Evolutionary conservation across 768 basidiomycete species (phyloP), one percentile per base, ranked within the genome.

Genomic region (Auricularia cornea): DNA sequence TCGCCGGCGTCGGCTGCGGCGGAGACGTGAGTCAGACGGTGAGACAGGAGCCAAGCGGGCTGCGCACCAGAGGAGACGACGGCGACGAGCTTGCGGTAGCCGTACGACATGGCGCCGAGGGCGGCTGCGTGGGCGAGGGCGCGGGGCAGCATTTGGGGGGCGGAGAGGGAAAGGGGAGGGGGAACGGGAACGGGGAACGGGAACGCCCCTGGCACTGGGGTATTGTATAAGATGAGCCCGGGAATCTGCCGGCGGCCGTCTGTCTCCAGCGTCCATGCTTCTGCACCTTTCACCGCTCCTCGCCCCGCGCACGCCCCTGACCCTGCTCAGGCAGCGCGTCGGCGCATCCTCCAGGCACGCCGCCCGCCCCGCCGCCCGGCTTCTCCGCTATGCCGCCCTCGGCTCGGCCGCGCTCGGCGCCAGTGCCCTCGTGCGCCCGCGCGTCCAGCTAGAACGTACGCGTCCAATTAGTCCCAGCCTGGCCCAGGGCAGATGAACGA

Each of bases 371-470:
- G 54, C 18, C 8, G 54, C 16, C 12, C 54, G 44, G 12, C 11
- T 48, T 23, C 44, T 48, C 11, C 54, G 54, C 16, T 57, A 29
- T 26, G 71, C 73, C 11, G 75, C 78, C 1, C 62, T 82, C 26
- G 74, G 75, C 29, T 76, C 79, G 31, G 65, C 79, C 44, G 81
- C 80, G 14, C 67, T 87, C 3, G 81, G 83, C 14, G 66, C 83
- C 30, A 74, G 78, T 3, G 66, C 73, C 33, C 71, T 76, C 48
- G 66, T 72, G 2, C 72, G 70, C 41, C 72, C 76, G 3, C 69
- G 70, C 33, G 72, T 84, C 26, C 73, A 81, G 63, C 86, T 85
- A 68, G 87, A 89, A 70, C 76, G 86, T 83, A 68, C 67, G 77
- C 73, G 56, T 44, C 18, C 1, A 11, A 26, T 30, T 26, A 57